phyloP scores from a whole-genome alignment of 148 eudicot genomes.

The Spergularia bocconei region DNA sequence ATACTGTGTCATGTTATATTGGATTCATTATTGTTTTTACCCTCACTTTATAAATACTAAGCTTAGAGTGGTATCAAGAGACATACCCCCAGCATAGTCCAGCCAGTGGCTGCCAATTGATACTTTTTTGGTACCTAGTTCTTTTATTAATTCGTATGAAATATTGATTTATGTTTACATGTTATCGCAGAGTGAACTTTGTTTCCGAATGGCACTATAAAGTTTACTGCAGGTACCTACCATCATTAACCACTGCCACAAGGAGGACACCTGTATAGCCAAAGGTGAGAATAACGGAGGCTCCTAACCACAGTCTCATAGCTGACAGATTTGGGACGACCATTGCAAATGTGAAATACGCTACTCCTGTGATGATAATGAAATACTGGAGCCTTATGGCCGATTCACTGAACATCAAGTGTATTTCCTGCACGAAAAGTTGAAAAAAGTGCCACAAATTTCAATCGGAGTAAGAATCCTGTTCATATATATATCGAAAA shows the following conservation, averaged over 20 bases:
- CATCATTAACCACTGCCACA: conserved; percentile 31
- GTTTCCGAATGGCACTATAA: neutral
- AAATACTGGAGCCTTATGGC: conserved; percentile 57
- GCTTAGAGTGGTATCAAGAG: no score
- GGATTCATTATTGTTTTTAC: neutral
- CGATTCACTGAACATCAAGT: conserved; percentile 43
- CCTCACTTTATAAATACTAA: no score
- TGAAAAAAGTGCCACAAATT: neutral
- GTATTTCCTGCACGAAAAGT: conserved; percentile 42
- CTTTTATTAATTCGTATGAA: neutral
- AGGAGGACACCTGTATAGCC: conserved; percentile 43
- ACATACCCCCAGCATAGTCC: no score
- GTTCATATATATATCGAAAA: neutral
- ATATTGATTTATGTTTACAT: neutral
- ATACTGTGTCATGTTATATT: neutral
- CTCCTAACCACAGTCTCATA: conserved; percentile 58
- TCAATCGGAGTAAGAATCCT: neutral
- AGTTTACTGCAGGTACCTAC: conserved; percentile 30
- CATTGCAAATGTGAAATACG: conserved; percentile 43
- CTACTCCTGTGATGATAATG: conserved; percentile 54
- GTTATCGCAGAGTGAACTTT: conserved; percentile 6
- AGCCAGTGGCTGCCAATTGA: no score
- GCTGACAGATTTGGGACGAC: conserved; percentile 62
- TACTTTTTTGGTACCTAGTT: no score
- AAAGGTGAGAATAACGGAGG: conserved; percentile 45